These are phyloP conservation scores for Dothiorella sarmentorum DNA, from an alignment of 2,329 filamentous ascomycete genomes.

Conservation along the genomic window DNA sequence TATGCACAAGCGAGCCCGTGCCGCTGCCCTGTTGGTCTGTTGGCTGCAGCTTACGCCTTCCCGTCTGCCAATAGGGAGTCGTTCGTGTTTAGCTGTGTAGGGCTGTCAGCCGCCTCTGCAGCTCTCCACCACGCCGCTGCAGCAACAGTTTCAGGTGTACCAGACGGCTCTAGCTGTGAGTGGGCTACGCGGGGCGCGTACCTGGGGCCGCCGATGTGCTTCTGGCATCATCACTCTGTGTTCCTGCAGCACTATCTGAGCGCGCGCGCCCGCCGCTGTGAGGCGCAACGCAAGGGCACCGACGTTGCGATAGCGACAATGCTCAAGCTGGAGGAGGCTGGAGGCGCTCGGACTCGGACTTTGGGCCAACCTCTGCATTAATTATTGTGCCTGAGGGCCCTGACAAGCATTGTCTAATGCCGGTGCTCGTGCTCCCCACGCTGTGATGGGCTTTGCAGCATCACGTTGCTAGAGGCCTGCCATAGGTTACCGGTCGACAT, in stretches of 20 bases:
- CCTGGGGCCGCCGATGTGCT: not conserved
- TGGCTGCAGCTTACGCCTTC: not conserved
- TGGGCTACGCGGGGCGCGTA: not conserved
- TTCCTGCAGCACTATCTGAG: slow-evolving; percentile 1
- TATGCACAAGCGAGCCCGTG: not conserved
- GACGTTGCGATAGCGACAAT: not conserved
- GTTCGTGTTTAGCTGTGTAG: not conserved
- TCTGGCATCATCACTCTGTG: not conserved
- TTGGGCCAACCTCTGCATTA: slow-evolving; percentile 1
- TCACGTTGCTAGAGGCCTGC: slow-evolving; percentile 7
- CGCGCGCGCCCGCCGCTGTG: not conserved
- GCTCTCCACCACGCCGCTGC: slow-evolving; percentile 6
- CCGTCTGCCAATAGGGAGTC: not conserved
- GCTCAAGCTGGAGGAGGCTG: not conserved
- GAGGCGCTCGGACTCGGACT: not conserved
- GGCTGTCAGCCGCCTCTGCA: not conserved
- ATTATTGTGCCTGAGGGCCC: too few relatives aligned
- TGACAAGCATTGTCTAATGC: slow-evolving; percentile 11
- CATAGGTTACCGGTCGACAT: slow-evolving; percentile 4
- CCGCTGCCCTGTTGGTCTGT: slow-evolving; percentile 4
- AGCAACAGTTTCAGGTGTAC: not conserved
- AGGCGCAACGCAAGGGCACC: not conserved
- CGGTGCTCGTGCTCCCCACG: slow-evolving; percentile 9
- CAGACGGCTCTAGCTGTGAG: not conserved
- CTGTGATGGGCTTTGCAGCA: slow-evolving; percentile 16